Evolutionary conservation across 2,329 filamentous ascomycete species (phyloP).

Genomic region (Trichoderma lentiforme): DNA sequence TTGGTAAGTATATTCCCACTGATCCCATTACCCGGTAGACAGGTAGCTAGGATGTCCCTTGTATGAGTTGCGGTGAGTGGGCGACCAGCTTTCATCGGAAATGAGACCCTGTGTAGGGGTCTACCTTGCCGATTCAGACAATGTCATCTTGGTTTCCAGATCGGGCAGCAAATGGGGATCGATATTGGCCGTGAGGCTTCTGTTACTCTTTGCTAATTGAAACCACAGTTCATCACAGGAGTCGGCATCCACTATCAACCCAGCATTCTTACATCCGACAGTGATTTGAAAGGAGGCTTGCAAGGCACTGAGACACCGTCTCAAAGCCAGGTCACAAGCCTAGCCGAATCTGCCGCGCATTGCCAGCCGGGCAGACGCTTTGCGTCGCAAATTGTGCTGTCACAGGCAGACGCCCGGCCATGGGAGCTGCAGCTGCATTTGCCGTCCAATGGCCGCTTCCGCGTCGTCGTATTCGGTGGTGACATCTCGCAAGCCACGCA

Average conservation of each 20-base stretch:
- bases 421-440: conserved; percentile 59
- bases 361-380: conserved; percentile 20
- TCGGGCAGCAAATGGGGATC: background rate
- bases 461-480: conserved; percentile 61
- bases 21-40: background rate
- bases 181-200: background rate
- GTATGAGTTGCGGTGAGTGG: background rate
- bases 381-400: conserved; percentile 48
- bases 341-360: conserved; percentile 13
- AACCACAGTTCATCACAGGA: conserved; percentile 34
- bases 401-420: conserved; percentile 52
- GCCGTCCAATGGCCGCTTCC: conserved; percentile 55
- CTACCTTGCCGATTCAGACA: background rate
- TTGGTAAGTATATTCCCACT: background rate
- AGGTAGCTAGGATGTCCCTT: background rate
- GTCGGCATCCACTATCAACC: conserved; percentile 19
- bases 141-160: background rate
- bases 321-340: conserved; percentile 4
- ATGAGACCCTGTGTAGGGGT: background rate
- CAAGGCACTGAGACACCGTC: conserved; percentile 34
- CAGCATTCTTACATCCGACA: conserved; percentile 1
- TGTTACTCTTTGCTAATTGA: conserved; percentile 34
- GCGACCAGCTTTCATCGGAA: background rate
- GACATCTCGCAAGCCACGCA: conserved; percentile 46
- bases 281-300: conserved; percentile 23